A percentile compares a stretch with the other conserved stretches of the same genome.
phyloP scores from a whole-genome alignment of 768 basidiomycete species.

The Cystofilobasidium capitatum region DNA sequence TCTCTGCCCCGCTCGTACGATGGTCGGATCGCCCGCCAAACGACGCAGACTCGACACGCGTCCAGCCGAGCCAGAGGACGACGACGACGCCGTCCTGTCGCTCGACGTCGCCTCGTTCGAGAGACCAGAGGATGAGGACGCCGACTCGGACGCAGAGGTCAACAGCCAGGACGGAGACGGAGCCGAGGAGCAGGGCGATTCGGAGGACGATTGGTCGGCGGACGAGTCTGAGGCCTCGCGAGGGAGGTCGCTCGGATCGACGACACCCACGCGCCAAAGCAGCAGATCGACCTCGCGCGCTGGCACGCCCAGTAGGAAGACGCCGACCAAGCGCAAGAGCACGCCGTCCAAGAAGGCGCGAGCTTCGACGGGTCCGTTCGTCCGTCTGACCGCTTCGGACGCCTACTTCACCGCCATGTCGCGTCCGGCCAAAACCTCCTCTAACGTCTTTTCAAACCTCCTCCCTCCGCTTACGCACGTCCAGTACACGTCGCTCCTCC shows the following conservation, averaged over 20 bases:
- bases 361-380: conserved; percentile 31
- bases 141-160: background rate
- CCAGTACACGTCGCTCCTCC: conserved; percentile 41
- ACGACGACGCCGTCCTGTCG: background rate
- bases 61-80: background rate
- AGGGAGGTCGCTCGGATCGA: background rate
- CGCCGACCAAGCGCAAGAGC: background rate
- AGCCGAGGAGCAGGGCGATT: background rate
- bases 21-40: background rate
- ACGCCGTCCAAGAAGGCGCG: background rate
- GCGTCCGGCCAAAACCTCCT: conserved; percentile 51
- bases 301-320: background rate
- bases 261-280: background rate
- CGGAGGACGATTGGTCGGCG: background rate
- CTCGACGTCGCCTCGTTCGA: conserved; percentile 5
- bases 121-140: conserved; percentile 5
- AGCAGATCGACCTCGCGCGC: background rate
- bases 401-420: conserved; percentile 56
- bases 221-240: conserved; percentile 3
- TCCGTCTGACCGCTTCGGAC: conserved; percentile 67
- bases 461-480: conserved; percentile 62
- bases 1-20: too few relatives aligned
- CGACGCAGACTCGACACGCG: background rate
- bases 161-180: background rate
- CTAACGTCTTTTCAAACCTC: conserved; percentile 66